phyloP scores from a whole-genome alignment of 345 rosid species.

The Rhizophora apiculata region DNA sequence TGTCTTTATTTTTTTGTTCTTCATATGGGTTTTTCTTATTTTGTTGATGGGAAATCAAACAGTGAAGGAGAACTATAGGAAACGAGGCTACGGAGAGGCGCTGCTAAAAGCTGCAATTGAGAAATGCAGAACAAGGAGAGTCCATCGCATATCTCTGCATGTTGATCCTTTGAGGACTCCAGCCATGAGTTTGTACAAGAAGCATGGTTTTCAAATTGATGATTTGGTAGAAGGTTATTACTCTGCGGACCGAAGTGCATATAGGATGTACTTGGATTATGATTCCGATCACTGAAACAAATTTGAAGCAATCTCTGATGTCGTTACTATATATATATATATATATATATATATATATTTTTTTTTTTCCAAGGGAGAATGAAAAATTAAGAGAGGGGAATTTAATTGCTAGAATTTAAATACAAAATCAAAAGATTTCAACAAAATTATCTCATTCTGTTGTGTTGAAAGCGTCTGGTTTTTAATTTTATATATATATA shows the following conservation, averaged over 20 bases:
- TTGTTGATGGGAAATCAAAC: background rate
- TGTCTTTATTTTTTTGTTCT: background rate
- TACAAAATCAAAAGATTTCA: too few relatives aligned
- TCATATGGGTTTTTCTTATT: background rate
- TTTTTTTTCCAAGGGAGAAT: too few relatives aligned
- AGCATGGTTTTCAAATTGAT: slow-evolving; percentile 70
- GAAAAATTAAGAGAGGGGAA: too few relatives aligned
- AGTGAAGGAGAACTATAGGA: slow-evolving; percentile 71
- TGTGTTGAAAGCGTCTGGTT: too few relatives aligned
- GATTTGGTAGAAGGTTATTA: slow-evolving; percentile 57
- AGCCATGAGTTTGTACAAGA: slow-evolving; percentile 68
- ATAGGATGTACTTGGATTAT: slow-evolving; percentile 71
- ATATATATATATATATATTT: too few relatives aligned
- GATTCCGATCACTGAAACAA: slow-evolving; percentile 20
- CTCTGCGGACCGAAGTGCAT: slow-evolving; percentile 64
- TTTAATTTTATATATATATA: too few relatives aligned
- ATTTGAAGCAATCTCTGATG: background rate
- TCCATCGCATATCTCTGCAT: slow-evolving; percentile 64
- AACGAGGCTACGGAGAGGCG: slow-evolving; percentile 71
- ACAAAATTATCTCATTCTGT: too few relatives aligned
- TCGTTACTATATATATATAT: too few relatives aligned
- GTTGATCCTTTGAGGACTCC: slow-evolving; percentile 68
- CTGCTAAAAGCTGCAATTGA: slow-evolving; percentile 59
- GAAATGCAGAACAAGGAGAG: slow-evolving; percentile 64
- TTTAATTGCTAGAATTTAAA: too few relatives aligned